These are phyloP conservation scores for Viridothelium virens DNA, from an alignment of 495 filamentous ascomycete species.

Conservation along the genomic window DNA sequence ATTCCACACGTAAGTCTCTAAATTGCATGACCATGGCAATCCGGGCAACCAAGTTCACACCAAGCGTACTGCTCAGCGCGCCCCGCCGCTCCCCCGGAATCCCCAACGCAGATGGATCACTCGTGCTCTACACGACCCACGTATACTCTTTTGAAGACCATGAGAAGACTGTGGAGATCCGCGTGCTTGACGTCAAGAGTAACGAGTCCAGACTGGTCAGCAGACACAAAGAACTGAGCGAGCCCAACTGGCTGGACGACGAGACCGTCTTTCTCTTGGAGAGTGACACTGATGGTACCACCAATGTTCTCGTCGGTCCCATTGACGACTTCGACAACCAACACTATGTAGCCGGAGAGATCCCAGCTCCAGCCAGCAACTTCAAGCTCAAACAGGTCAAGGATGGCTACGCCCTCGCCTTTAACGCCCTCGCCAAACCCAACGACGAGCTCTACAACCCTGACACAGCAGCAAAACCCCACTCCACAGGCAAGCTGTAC, in stretches of 20 bases:
- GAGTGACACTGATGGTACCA: conserved; percentile 56
- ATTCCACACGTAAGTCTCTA: neutral
- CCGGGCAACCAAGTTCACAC: conserved; percentile 35
- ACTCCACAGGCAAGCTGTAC: conserved; percentile 48
- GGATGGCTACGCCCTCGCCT: conserved; percentile 60
- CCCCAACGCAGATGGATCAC: conserved; percentile 63
- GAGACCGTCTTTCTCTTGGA: conserved; percentile 57
- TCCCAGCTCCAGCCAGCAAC: conserved; percentile 64
- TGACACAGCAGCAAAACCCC: conserved; percentile 46
- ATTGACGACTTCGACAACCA: conserved; percentile 7
- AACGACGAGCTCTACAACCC: conserved; percentile 52
- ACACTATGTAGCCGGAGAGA: conserved; percentile 50
- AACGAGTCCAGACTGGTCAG: conserved; percentile 60
- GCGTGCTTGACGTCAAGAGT: conserved; percentile 61
- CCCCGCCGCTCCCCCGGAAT: conserved; percentile 69
- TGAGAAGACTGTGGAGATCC: conserved; percentile 64
- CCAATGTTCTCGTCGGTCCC: conserved; percentile 44
- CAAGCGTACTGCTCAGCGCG: conserved; percentile 66
- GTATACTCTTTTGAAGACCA: conserved; percentile 81
- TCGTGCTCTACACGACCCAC: conserved; percentile 63
- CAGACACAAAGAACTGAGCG: conserved; percentile 53
- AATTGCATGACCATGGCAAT: conserved; percentile 26
- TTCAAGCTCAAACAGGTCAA: conserved; percentile 60
- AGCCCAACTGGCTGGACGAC: conserved; percentile 69
- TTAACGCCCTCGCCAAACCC: conserved; percentile 51